These are phyloP conservation scores for Trichoderma orchidacearum DNA, from an alignment of 495 filamentous ascomycete species.

Conservation along the genomic window DNA sequence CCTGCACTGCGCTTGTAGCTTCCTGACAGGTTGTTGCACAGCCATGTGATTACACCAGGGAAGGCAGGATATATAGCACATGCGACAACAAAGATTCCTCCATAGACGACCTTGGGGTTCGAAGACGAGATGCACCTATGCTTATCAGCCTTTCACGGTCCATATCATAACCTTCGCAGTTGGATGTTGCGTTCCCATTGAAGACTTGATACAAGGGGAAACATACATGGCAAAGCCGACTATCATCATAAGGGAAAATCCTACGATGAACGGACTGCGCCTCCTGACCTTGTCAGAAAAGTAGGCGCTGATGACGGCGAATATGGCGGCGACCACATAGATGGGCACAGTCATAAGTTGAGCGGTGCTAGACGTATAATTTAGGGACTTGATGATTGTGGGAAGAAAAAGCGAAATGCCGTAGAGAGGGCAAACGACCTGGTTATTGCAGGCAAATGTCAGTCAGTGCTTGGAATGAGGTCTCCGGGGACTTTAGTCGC, in stretches of 20 bases:
- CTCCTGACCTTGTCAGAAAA: conserved; percentile 46
- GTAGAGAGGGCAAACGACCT: conserved; percentile 55
- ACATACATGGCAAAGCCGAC: conserved; percentile 50
- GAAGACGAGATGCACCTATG: conserved; percentile 25
- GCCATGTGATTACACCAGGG: conserved; percentile 59
- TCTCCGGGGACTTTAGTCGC: too few relatives aligned
- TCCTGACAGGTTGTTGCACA: conserved; percentile 57
- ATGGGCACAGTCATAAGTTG: conserved; percentile 62
- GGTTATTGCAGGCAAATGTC: not conserved
- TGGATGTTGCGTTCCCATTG: not conserved
- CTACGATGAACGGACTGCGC: conserved; percentile 51
- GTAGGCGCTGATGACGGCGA: conserved; percentile 44
- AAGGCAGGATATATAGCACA: conserved; percentile 48
- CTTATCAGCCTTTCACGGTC: too few relatives aligned
- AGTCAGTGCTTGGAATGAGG: conserved; percentile 10
- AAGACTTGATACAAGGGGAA: not conserved
- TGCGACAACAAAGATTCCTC: conserved; percentile 58
- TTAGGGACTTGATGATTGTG: conserved; percentile 39
- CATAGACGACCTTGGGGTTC: conserved; percentile 55
- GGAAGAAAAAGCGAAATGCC: conserved; percentile 64
- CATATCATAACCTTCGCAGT: conserved; percentile 1
- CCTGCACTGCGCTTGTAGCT: conserved; percentile 57
- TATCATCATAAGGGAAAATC: conserved; percentile 43
- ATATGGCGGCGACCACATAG: conserved; percentile 52
- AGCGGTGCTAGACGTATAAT: conserved; percentile 48